A percentile compares a stretch with the other conserved stretches of the same genome.
phyloP scores from a whole-genome alignment of 352 stramenopile genomes.

The Phytophthora pluvialis region DNA sequence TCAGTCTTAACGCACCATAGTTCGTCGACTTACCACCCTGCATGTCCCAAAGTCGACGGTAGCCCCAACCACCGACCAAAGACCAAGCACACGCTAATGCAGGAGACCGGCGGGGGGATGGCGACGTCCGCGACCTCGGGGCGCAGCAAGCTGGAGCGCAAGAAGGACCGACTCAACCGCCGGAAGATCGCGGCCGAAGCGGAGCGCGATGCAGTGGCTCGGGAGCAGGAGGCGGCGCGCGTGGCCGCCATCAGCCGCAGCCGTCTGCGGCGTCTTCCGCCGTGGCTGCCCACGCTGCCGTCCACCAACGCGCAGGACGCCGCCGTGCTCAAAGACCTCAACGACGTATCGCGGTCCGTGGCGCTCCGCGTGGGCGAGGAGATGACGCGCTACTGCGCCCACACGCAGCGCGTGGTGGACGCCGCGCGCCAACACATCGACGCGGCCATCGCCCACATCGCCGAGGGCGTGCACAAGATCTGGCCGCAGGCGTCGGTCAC shows the following conservation, averaged over 20 bases:
- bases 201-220: constrained; percentile 32
- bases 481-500: constrained; percentile 78
- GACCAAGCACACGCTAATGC: constrained; percentile 4
- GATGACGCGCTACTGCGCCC: constrained; percentile 67
- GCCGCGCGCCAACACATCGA: constrained; percentile 65
- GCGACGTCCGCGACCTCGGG: constrained; percentile 9
- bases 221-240: constrained; percentile 34
- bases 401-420: constrained; percentile 68
- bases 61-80: constrained; percentile 22
- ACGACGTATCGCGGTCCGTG: constrained; percentile 24
- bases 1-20: too few species aligned
- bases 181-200: constrained; percentile 41
- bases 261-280: constrained; percentile 36
- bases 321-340: constrained; percentile 28
- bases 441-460: constrained; percentile 74
- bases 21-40: background rate
- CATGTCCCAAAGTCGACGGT: constrained; percentile 8
- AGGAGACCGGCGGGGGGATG: background rate
- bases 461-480: constrained; percentile 63
- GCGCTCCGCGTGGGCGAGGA: constrained; percentile 54
- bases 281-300: constrained; percentile 37
- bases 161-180: constrained; percentile 46
- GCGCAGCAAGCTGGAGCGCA: constrained; percentile 51
- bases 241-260: constrained; percentile 37
- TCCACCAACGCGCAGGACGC: constrained; percentile 26